Base-by-base conservation (phyloP, 2,329 filamentous ascomycete genomes). In the Neopestalotiopsis clavispora region DNA sequence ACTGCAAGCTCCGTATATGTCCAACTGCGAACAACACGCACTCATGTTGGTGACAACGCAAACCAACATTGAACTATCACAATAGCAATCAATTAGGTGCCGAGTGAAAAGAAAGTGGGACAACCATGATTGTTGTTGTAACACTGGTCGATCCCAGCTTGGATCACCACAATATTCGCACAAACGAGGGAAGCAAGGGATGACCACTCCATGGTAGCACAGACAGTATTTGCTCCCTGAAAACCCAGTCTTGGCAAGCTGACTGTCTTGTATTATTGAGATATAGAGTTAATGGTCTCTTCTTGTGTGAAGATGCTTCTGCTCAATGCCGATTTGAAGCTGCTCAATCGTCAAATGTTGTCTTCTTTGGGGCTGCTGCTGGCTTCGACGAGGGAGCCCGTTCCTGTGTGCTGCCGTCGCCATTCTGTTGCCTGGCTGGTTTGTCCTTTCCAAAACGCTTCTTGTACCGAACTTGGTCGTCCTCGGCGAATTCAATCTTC, bases 401-500 rank as follows among this genome's bases (percentile, higher is more conserved):
- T 45, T 49, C 38, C 23, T 28, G 40, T 13, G 59, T 13, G 20
- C 12, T n/a, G n/a, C 30, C 32, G 14, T 64, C 38, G 38, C 38
- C 61, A n/a, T 52, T 17, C 63, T 72, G 52, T 67, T 72, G 69
- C 70, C 79, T 80, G 71, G 81, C 83, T 23, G 83, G 85, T 40
- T 86, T 87, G 56, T 91, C 91, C 80, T 95, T 95, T 72, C 94
- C 92, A 77, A 92, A 98, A 1, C 96, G 90, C 86, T 98, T 99
- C 84, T 95, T 95, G 81, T 99, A 99, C 69, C 96, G 86, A 42
- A 90, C 89, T 74, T 94, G 90, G 69, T 95, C 90, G 80, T 98
- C 96, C 82, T 99, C 96, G 23, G 96, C 96, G 75, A 95, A 94
- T 80, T 99, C 95, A 79, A 96, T 90, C 78, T 95, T 93, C 73